Conservation (phyloP, 2,329 filamentous ascomycete species). For the Didymella arachidicola region DNA sequence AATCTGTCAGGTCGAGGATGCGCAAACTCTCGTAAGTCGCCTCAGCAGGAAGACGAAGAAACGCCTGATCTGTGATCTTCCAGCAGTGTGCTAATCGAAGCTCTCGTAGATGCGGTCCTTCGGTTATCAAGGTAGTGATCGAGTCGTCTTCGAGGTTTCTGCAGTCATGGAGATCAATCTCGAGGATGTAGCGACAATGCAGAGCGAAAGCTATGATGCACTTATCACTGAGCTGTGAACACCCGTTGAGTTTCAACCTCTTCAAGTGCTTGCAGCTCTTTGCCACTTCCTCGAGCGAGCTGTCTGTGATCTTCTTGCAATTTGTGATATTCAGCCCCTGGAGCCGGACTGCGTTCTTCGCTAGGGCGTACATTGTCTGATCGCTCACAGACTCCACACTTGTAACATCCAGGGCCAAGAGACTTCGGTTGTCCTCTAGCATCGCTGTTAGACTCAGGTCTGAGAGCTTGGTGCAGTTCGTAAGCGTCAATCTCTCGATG, state of each 20-base stretch:
- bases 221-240: constrained; percentile 80
- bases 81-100: constrained; percentile 85
- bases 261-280: constrained; percentile 86
- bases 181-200: constrained; percentile 90
- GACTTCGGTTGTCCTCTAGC: constrained; percentile 77
- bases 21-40: constrained; percentile 84
- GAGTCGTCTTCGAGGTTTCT: constrained; percentile 80
- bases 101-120: constrained; percentile 85
- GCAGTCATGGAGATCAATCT: constrained; percentile 94
- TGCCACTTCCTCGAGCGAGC: constrained; percentile 82
- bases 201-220: constrained; percentile 85
- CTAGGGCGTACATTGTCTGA: constrained; percentile 77
- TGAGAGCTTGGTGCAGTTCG: constrained; percentile 84
- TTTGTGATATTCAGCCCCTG: constrained; percentile 93
- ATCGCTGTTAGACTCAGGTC: constrained; percentile 83
- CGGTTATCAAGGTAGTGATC: constrained; percentile 79
- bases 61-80: constrained; percentile 85
- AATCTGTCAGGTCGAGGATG: constrained; percentile 93
- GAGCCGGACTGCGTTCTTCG: constrained; percentile 80
- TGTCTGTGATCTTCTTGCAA: constrained; percentile 84
- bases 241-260: constrained; percentile 94
- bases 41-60: constrained; percentile 75
- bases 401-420: constrained; percentile 91
- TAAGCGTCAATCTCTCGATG: constrained; percentile 90
- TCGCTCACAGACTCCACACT: constrained; percentile 83